Evolutionary conservation across 2,329 filamentous ascomycete species (phyloP).

Genomic region (Beauveria scarabaeidicola): DNA sequence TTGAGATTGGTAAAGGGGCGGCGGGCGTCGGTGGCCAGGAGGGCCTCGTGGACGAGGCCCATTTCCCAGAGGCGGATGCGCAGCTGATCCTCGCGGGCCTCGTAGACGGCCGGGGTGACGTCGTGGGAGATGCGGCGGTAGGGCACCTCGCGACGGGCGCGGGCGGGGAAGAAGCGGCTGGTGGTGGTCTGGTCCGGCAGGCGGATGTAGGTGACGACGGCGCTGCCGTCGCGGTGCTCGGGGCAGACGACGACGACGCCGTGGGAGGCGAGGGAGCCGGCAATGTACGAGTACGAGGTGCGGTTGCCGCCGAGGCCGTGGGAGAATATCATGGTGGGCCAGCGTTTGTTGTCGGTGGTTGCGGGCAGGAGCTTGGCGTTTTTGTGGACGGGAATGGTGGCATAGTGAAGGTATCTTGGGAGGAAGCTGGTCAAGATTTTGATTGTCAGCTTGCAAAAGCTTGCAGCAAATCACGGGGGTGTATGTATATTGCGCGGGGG

Average conservation of each 20-base stretch:
- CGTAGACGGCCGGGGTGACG: conserved; percentile 56
- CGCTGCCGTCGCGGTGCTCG: conserved; percentile 76
- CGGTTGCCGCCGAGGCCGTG: conserved; percentile 75
- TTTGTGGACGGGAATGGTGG: conserved; percentile 62
- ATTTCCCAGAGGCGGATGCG: conserved; percentile 73
- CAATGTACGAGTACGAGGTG: conserved; percentile 79
- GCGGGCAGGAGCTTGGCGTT: conserved; percentile 56
- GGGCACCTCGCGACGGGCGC: conserved; percentile 28
- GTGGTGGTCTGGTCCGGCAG: conserved; percentile 39
- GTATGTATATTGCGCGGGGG: not conserved
- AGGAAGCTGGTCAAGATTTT: conserved; percentile 41
- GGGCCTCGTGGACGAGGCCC: conserved; percentile 58
- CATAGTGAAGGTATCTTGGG: conserved; percentile 64
- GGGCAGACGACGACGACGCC: conserved; percentile 73
- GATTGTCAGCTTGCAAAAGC: no score
- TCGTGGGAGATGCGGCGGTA: conserved; percentile 53
- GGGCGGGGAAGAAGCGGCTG: conserved; percentile 19
- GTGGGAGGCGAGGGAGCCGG: conserved; percentile 69
- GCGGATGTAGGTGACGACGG: conserved; percentile 65
- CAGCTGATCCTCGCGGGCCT: conserved; percentile 61
- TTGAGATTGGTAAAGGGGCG: conserved; percentile 44
- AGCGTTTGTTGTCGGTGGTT: conserved; percentile 42
- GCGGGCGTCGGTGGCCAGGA: conserved; percentile 57
- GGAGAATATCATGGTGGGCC: conserved; percentile 79
- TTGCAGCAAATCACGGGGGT: no score